Percentiles rank a stretch among this genome's conserved stretches.
Evolutionary conservation across 495 filamentous ascomycete species (phyloP).

Genomic region (Hypoxylon subgilvum): DNA sequence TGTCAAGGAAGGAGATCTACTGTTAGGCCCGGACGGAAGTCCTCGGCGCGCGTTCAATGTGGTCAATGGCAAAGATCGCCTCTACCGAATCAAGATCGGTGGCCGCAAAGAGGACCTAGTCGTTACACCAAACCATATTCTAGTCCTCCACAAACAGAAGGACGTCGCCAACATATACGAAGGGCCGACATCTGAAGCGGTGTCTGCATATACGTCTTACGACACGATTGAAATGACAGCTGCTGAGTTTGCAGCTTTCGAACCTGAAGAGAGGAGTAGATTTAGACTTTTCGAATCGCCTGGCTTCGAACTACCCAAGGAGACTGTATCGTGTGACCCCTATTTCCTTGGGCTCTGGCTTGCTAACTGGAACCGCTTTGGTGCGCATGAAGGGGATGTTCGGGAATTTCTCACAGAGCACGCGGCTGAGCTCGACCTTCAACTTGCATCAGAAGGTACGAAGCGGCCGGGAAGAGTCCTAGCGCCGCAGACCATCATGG

Average conservation of each 20-base stretch:
- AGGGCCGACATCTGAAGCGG: background rate
- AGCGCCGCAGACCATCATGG: too few relatives aligned
- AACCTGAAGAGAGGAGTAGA: constrained; percentile 36
- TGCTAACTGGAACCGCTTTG: too few relatives aligned
- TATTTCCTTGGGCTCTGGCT: too few relatives aligned
- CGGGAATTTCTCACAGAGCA: too few relatives aligned
- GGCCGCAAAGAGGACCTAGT: constrained; percentile 52
- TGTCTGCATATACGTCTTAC: constrained; percentile 22
- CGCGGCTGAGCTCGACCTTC: too few relatives aligned
- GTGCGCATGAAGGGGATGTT: too few relatives aligned
- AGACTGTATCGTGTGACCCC: too few relatives aligned
- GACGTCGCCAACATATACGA: background rate
- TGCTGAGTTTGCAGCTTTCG: constrained; percentile 48
- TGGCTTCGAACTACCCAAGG: constrained; percentile 8
- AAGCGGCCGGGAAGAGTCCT: too few relatives aligned
- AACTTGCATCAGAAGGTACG: too few relatives aligned
- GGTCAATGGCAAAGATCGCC: constrained; percentile 52
- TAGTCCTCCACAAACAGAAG: constrained; percentile 51
- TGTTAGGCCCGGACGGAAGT: constrained; percentile 55
- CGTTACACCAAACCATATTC: constrained; percentile 56
- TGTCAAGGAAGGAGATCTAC: constrained; percentile 54
- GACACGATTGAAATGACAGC: constrained; percentile 53
- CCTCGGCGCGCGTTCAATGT: constrained; percentile 57
- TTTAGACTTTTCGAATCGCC: constrained; percentile 38
- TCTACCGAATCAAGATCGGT: constrained; percentile 34